phyloP scores from a whole-genome alignment of 1,284 basidiomycete genomes.

The Ustilago loliicola region DNA sequence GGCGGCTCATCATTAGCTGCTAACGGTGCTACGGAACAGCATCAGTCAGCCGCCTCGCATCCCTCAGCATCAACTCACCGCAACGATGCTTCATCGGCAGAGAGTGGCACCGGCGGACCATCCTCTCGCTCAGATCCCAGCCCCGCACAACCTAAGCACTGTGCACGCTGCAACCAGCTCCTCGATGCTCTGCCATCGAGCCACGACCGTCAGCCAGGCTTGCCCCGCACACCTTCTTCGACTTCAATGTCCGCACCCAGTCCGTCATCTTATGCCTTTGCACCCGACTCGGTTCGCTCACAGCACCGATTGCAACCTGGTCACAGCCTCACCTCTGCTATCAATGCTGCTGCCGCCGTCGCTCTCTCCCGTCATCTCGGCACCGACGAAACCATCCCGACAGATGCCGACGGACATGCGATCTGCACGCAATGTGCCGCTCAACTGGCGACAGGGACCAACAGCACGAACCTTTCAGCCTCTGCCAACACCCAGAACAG shows the following conservation, averaged over 20 bases:
- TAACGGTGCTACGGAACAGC: slow-evolving; percentile 8
- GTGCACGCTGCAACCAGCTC: slow-evolving; percentile 45
- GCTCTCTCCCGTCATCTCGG: slow-evolving; percentile 47
- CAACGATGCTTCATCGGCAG: background rate
- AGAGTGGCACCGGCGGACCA: background rate
- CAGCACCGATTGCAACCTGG: slow-evolving; percentile 43
- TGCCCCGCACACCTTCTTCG: slow-evolving; percentile 26
- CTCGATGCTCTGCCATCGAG: slow-evolving; percentile 25
- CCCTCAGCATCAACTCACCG: background rate
- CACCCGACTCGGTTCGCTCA: slow-evolving; percentile 43
- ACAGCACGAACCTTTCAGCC: background rate
- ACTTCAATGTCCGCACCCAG: slow-evolving; percentile 47
- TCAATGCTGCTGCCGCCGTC: slow-evolving; percentile 48
- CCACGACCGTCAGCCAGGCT: slow-evolving; percentile 25
- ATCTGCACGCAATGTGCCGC: slow-evolving; percentile 43
- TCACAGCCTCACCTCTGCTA: slow-evolving; percentile 49
- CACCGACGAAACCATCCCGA: slow-evolving; percentile 22
- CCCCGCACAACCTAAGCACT: slow-evolving; percentile 42
- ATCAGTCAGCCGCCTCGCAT: background rate
- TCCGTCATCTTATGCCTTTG: slow-evolving; percentile 52
- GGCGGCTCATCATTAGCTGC: background rate
- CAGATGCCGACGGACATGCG: slow-evolving; percentile 39
- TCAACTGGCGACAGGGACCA: slow-evolving; percentile 18
- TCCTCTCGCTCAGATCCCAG: slow-evolving; percentile 11
- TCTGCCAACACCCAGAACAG: too few species aligned